Base-by-base conservation (phyloP, 306 rosid genomes). In the Urtica urens region DNA sequence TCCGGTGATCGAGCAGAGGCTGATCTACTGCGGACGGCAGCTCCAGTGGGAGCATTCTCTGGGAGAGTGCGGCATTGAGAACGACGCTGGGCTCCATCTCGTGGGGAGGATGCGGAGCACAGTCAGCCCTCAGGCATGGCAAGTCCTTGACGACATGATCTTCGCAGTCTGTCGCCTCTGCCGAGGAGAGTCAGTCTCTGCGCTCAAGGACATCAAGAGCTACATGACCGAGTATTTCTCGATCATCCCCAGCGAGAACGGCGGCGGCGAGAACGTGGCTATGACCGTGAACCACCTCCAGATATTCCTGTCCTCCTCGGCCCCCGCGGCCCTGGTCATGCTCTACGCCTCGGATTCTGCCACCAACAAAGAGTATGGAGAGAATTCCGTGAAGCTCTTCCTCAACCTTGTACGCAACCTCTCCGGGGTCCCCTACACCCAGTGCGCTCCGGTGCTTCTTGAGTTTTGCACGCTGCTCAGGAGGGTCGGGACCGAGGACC, bases 391-490 rank as follows among this genome's bases (percentile, higher is more conserved):
- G 23, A 75, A 42, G 69, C 56, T 60, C 64, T 77, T 87, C 37
- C 15, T 79, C 51, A 47, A n/a, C 52, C 49, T 60, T 1, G 54
- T 70, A 29, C 34, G 59, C 19, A 22, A 48, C 15, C 38, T 55
- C 34, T 49, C 81, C 2, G 66, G 70, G 57, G 23, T 46, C 4
- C 58, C 54, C 35, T 69, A 67, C 46, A 25, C 31, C 63, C 54
- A 42, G 52, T 75, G 81, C 11, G 68, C 68, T 15, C 64, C 55
- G 1, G 59, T 67, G 31, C 67, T 66, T n/a, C 62, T 82, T 41
- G 80, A 82, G 72, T 71, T 87, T 28, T 82, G 94, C 62, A 76
- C 59, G 37, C 57, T 72, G 66, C 82, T 87, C 47, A 75, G 78
- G 51, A 44, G 63, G 27, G 54, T 63, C 12, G 75, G 61, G 14